Conservation (phyloP, 2,329 filamentous ascomycete species). For the Penicillium hesseltinei region DNA sequence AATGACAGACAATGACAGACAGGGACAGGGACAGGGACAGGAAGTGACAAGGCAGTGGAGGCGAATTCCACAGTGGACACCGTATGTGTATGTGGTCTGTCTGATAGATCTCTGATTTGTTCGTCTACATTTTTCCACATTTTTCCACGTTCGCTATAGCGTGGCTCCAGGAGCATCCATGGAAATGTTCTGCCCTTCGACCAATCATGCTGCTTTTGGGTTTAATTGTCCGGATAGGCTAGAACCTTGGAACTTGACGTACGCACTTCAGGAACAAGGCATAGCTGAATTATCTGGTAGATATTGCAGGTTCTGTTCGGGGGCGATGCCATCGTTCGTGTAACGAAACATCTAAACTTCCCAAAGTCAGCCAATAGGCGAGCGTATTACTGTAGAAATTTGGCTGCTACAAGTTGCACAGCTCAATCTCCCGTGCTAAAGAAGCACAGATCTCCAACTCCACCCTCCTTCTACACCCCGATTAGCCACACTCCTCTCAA, state of each 20-base stretch:
- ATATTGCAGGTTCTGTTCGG: not conserved
- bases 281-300: not conserved
- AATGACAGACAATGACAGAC: constrained; percentile 12
- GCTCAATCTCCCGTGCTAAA: constrained; percentile 2
- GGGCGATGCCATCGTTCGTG: not conserved
- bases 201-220: constrained; percentile 7
- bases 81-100: not conserved
- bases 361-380: too few relatives aligned
- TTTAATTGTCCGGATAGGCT: not conserved
- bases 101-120: constrained; percentile 13
- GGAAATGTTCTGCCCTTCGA: constrained; percentile 5
- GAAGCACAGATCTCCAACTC: constrained; percentile 14
- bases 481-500: constrained; percentile 8
- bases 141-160: constrained; percentile 12
- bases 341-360: not conserved
- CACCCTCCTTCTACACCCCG: constrained; percentile 4
- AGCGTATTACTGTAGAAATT: not conserved
- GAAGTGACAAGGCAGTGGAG: constrained; percentile 13
- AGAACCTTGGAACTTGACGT: not conserved
- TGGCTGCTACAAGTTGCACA: not conserved
- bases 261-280: not conserved
- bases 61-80: constrained; percentile 14
- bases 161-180: constrained; percentile 13
- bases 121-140: not conserved
- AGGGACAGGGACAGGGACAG: constrained; percentile 13